Evolutionary conservation across 495 filamentous ascomycete genomes (phyloP).

Genomic region (Penicillium steckii): DNA sequence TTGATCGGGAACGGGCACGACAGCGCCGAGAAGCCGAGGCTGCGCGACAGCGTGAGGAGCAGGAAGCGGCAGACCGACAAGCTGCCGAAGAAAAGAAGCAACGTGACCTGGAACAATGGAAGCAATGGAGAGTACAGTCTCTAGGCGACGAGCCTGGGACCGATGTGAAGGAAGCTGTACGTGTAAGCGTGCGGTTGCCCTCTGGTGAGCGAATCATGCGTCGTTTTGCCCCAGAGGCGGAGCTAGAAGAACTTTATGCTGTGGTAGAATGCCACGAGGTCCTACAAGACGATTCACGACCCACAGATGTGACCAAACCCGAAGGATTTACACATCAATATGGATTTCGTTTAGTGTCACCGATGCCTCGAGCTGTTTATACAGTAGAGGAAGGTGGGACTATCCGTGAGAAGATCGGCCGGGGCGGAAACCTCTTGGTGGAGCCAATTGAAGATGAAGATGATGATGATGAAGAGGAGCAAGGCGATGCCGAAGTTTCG

Average conservation of each 20-base stretch:
- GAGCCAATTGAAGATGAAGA: conserved; percentile 61
- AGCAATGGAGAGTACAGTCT: conserved; percentile 69
- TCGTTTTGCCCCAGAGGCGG: conserved; percentile 60
- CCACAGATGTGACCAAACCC: conserved; percentile 48
- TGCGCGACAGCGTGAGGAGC: conserved; percentile 58
- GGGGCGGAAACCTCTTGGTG: conserved; percentile 85
- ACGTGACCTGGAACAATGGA: conserved; percentile 68
- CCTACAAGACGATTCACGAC: conserved; percentile 34
- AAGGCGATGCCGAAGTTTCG: conserved; percentile 16
- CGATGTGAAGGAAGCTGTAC: conserved; percentile 65
- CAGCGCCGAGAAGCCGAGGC: conserved; percentile 73
- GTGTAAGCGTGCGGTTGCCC: conserved; percentile 78
- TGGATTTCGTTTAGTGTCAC: conserved; percentile 74
- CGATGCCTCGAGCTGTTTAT: conserved; percentile 78
- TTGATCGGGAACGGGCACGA: conserved; percentile 78
- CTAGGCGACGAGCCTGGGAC: conserved; percentile 66
- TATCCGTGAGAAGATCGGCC: conserved; percentile 70
- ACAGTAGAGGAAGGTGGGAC: conserved; percentile 61
- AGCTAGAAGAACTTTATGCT: conserved; percentile 88
- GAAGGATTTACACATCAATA: conserved; percentile 75
- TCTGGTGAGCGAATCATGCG: conserved; percentile 72
- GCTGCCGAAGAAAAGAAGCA: conserved; percentile 59
- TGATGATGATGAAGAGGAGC: conserved; percentile 44
- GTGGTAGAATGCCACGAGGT: conserved; percentile 91
- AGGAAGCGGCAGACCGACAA: conserved; percentile 60